Conservation (phyloP, 805 yeast genomes). For the Kodamaea sagamina region DNA sequence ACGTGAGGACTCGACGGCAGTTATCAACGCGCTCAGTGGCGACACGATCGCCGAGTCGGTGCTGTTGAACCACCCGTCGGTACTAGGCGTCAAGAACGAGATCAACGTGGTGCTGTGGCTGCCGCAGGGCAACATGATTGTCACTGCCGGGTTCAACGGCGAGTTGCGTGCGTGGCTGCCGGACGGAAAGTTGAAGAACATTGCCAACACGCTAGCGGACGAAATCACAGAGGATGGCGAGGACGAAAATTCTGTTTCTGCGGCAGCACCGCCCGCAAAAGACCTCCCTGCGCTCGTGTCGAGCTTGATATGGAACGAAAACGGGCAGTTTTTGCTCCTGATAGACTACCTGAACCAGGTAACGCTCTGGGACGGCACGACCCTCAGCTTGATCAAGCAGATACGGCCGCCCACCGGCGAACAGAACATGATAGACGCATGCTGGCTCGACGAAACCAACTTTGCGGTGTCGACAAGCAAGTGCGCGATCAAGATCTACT, state of each 20-base stretch:
- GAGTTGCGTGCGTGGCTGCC: constrained; percentile 78
- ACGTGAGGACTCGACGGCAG: constrained; percentile 48
- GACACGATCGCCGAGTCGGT: constrained; percentile 32
- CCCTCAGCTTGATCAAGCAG: constrained; percentile 36
- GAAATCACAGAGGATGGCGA: constrained; percentile 5
- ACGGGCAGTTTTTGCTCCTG: constrained; percentile 56
- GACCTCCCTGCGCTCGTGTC: constrained; percentile 44
- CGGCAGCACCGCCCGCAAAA: constrained; percentile 13
- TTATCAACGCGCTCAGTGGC: constrained; percentile 39
- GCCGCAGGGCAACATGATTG: constrained; percentile 58
- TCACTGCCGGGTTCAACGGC: constrained; percentile 70
- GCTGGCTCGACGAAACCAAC: constrained; percentile 71
- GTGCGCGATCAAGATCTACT: constrained; percentile 56
- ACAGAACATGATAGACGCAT: constrained; percentile 42
- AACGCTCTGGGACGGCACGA: constrained; percentile 64
- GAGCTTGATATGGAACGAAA: constrained; percentile 59
- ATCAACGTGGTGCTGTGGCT: constrained; percentile 58
- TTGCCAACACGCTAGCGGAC: constrained; percentile 27
- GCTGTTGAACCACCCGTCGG: constrained; percentile 32
- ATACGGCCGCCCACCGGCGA: constrained; percentile 19
- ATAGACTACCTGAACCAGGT: constrained; percentile 49
- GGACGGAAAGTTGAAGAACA: constrained; percentile 63
- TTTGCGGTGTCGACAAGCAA: constrained; percentile 70
- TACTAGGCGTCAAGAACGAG: constrained; percentile 21
- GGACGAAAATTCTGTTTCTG: constrained; percentile 12